phyloP scores from a whole-genome alignment of 2,329 filamentous ascomycete species.

The Pestalotiopsis fici region DNA sequence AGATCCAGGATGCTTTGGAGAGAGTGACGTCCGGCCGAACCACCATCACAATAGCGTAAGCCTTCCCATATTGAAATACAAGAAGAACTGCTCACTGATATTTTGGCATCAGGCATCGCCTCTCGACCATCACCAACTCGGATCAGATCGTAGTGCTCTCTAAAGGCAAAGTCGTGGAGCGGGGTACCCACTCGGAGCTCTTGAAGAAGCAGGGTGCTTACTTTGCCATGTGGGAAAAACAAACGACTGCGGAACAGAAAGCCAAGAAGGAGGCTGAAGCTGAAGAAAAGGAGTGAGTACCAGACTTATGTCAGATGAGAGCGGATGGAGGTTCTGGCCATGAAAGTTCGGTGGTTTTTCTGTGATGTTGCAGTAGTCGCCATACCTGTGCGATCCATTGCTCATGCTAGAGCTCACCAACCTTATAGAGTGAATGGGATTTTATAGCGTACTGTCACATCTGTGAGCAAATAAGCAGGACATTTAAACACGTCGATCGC shows the following conservation, averaged over 20 bases:
- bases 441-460: too few species aligned
- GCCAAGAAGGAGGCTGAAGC: slow-evolving; percentile 27
- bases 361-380: too few species aligned
- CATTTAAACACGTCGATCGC: too few species aligned
- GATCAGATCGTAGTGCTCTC: slow-evolving; percentile 57
- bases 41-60: slow-evolving; percentile 53
- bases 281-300: background rate
- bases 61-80: background rate
- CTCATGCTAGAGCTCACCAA: too few species aligned
- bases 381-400: too few species aligned
- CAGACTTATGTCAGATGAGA: background rate
- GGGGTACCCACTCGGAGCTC: slow-evolving; percentile 50
- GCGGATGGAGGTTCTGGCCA: too few species aligned
- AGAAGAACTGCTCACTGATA: background rate
- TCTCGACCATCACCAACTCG: slow-evolving; percentile 58
- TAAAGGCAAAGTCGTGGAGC: slow-evolving; percentile 50
- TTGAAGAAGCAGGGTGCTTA: slow-evolving; percentile 47
- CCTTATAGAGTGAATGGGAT: too few species aligned
- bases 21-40: slow-evolving; percentile 49
- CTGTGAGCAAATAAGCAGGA: too few species aligned
- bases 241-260: slow-evolving; percentile 42
- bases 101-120: slow-evolving; percentile 43
- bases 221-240: slow-evolving; percentile 54
- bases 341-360: too few species aligned
- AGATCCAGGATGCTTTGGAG: slow-evolving; percentile 56